These are phyloP conservation scores for Mortierella sp. DNA, from an alignment of 371 early-diverging fungal species.

Conservation along the genomic window DNA sequence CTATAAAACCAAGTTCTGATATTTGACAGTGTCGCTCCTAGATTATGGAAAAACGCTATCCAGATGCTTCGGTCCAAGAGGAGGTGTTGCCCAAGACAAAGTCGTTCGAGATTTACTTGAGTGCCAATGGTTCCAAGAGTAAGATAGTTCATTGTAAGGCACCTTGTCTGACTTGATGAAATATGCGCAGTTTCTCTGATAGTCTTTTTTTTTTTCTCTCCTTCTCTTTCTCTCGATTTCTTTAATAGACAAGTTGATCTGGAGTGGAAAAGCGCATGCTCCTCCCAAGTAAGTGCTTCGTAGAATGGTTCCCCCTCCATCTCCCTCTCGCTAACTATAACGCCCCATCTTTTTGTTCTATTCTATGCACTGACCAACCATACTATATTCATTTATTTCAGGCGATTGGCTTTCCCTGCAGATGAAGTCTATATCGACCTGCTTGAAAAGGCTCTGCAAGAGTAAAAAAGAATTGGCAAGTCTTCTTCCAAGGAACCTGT, in stretches of 20 bases:
- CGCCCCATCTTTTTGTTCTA: too few species aligned
- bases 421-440: constrained; percentile 29
- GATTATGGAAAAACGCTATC: constrained; percentile 25
- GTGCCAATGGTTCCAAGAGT: constrained; percentile 24
- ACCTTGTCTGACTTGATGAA: background rate
- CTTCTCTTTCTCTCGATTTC: background rate
- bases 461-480: too few species aligned
- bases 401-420: constrained; percentile 45
- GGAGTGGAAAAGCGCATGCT: constrained; percentile 48
- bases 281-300: constrained; percentile 35
- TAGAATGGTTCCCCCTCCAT: background rate
- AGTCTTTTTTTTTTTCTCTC: background rate
- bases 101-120: constrained; percentile 44
- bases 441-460: constrained; percentile 8
- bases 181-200: too few species aligned
- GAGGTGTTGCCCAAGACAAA: constrained; percentile 35
- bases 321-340: too few species aligned
- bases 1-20: too few species aligned
- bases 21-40: constrained; percentile 7
- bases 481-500: too few species aligned
- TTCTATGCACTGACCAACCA: too few species aligned
- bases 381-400: background rate
- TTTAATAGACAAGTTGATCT: constrained; percentile 36
- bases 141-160: background rate
- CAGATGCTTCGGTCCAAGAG: constrained; percentile 22